Evolutionary conservation across 1,139 yeast species (phyloP).

Genomic region (Saccharomyces hybrid): DNA sequence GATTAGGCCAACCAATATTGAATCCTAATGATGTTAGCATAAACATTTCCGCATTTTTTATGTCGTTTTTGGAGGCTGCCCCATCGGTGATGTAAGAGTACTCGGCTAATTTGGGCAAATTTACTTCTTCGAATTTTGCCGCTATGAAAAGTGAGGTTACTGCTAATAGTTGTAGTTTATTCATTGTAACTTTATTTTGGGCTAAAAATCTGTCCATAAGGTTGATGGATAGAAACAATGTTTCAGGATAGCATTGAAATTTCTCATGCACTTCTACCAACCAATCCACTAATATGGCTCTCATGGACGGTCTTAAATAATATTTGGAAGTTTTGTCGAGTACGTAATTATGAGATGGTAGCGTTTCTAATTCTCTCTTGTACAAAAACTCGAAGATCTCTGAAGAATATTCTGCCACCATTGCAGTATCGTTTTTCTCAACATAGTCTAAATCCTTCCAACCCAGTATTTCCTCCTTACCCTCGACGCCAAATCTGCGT

Average conservation of each 20-base stretch:
- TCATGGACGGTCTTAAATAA: slow-evolving; percentile 70
- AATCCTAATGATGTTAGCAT: slow-evolving; percentile 69
- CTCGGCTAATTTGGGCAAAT: slow-evolving; percentile 80
- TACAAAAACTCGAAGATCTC: slow-evolving; percentile 77
- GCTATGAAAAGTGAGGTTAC: slow-evolving; percentile 87
- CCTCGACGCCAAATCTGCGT: slow-evolving; percentile 12
- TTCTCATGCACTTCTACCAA: slow-evolving; percentile 83
- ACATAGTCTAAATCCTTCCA: slow-evolving; percentile 75
- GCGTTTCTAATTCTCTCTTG: slow-evolving; percentile 58
- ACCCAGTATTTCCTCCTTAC: slow-evolving; percentile 31
- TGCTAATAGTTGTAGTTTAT: slow-evolving; percentile 80
- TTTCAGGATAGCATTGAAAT: slow-evolving; percentile 81
- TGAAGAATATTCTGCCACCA: slow-evolving; percentile 83
- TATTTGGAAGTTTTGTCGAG: slow-evolving; percentile 35
- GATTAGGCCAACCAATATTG: slow-evolving; percentile 84
- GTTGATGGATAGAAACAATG: slow-evolving; percentile 78
- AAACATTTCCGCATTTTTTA: slow-evolving; percentile 77
- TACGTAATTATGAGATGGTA: slow-evolving; percentile 69
- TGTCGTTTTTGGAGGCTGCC: slow-evolving; percentile 77
- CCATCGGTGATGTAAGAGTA: slow-evolving; percentile 85
- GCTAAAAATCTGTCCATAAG: slow-evolving; percentile 87
- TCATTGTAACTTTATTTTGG: slow-evolving; percentile 65
- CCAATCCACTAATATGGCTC: slow-evolving; percentile 91
- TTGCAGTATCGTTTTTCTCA: slow-evolving; percentile 76
- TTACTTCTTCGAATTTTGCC: slow-evolving; percentile 93